phyloP scores from a whole-genome alignment of 805 yeast genomes.

The Pichia cephalocereana region DNA sequence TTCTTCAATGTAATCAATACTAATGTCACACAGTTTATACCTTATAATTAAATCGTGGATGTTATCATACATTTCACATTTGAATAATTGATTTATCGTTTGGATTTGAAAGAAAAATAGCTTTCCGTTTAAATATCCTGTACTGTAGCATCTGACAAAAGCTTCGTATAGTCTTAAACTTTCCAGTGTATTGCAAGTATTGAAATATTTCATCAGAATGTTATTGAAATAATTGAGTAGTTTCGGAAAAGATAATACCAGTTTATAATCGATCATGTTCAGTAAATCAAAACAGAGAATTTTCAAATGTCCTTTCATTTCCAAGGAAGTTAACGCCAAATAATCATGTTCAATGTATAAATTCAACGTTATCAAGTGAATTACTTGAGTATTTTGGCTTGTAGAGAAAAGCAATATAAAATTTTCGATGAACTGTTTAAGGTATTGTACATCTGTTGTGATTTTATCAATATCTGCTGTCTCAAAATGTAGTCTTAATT shows the following conservation, averaged over 20 bases:
- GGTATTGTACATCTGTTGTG: background rate
- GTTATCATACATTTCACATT: constrained; percentile 1
- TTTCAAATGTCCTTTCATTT: background rate
- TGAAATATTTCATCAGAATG: background rate
- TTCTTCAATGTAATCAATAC: constrained; percentile 1
- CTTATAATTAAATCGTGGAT: constrained; percentile 1
- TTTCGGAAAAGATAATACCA: too few relatives aligned
- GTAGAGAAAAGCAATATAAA: background rate
- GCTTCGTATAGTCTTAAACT: constrained; percentile 1
- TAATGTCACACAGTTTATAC: constrained; percentile 10
- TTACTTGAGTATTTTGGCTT: background rate
- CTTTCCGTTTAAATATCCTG: background rate
- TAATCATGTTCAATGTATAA: background rate
- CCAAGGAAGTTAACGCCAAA: background rate
- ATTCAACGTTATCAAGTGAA: background rate
- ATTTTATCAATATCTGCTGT: background rate
- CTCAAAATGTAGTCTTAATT: background rate
- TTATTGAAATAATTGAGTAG: constrained; percentile 1
- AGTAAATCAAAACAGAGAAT: constrained; percentile 1
- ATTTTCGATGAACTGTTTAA: background rate
- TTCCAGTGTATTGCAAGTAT: constrained; percentile 3
- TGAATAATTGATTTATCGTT: constrained; percentile 3
- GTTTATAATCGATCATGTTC: background rate
- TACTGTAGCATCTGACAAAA: background rate
- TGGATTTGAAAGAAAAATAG: constrained; percentile 8